phyloP scores from a whole-genome alignment of 306 rosid genomes.

The Trifolium repens region DNA sequence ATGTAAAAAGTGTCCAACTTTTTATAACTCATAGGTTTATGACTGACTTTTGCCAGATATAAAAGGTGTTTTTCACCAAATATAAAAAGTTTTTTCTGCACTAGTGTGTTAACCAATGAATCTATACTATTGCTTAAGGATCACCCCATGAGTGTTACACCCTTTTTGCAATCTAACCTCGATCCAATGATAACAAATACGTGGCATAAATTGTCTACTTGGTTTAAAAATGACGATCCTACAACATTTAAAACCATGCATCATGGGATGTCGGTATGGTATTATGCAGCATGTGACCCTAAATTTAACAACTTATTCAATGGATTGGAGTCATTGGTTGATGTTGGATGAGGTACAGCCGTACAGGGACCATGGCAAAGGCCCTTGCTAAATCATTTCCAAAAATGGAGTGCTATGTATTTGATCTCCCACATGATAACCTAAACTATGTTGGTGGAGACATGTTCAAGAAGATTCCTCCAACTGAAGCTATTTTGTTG shows the following conservation, averaged over 20 bases:
- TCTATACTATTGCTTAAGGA: conserved; percentile 4
- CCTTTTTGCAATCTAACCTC: neutral
- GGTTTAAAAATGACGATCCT: conserved; percentile 11
- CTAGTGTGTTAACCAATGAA: too few relatives aligned
- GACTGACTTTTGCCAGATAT: too few relatives aligned
- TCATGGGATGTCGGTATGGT: neutral
- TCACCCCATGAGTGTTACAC: conserved; percentile 4
- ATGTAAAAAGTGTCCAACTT: too few relatives aligned
- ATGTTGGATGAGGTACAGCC: conserved; percentile 36
- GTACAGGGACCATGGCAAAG: conserved; percentile 5
- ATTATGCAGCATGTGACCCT: neutral
- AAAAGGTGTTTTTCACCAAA: too few relatives aligned
- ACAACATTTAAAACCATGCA: neutral
- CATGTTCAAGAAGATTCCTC: conserved; percentile 33
- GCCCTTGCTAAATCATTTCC: conserved; percentile 30
- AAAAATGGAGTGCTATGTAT: neutral
- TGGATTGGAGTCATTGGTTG: conserved; percentile 30
- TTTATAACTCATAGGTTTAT: too few relatives aligned
- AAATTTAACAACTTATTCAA: neutral
- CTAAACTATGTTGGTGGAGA: conserved; percentile 30
- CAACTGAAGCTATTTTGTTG: conserved; percentile 16
- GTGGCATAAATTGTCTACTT: conserved; percentile 2
- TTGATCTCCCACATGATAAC: conserved; percentile 35
- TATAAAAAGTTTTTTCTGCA: too few relatives aligned
- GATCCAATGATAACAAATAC: conserved; percentile 19